A percentile compares a stretch with the other conserved stretches of the same genome.
Evolutionary conservation across 1,284 basidiomycete genomes (phyloP).

Genomic region (Athelia psychrophila): DNA sequence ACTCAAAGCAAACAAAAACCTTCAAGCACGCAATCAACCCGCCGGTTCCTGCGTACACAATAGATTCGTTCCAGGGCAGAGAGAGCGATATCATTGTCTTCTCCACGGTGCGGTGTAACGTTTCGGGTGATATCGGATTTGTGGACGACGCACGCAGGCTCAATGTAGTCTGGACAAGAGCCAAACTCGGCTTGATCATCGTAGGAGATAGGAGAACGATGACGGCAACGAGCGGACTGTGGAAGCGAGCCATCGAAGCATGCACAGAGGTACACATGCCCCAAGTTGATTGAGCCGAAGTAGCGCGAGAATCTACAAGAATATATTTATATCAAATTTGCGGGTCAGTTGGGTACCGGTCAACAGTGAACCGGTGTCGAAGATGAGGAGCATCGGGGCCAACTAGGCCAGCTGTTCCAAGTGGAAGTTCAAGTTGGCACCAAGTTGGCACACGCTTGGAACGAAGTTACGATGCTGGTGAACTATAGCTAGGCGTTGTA

Average conservation of each 20-base stretch:
- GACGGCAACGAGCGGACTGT: slow-evolving; percentile 36
- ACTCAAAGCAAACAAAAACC: slow-evolving; percentile 49
- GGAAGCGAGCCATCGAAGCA: slow-evolving; percentile 49
- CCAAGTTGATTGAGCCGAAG: not conserved
- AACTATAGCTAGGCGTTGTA: no score
- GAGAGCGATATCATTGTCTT: slow-evolving; percentile 74
- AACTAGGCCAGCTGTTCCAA: no score
- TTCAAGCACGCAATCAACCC: slow-evolving; percentile 40
- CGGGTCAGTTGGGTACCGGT: no score
- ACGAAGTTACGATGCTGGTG: no score
- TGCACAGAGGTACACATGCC: slow-evolving; percentile 31
- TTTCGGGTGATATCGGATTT: slow-evolving; percentile 61
- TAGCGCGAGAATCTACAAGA: no score
- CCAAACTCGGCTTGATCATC: slow-evolving; percentile 59
- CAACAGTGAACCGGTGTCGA: no score
- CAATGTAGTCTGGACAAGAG: slow-evolving; percentile 78
- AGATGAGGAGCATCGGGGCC: no score
- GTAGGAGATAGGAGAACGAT: slow-evolving; percentile 64
- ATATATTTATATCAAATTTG: no score
- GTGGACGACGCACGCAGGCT: slow-evolving; percentile 62
- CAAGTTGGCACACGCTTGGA: no score
- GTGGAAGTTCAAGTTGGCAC: no score
- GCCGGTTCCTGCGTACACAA: slow-evolving; percentile 49
- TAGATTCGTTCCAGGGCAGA: slow-evolving; percentile 76
- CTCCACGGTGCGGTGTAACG: slow-evolving; percentile 67